Conservation (phyloP, 2,329 filamentous ascomycete species). For the Calonectria crousiana region DNA sequence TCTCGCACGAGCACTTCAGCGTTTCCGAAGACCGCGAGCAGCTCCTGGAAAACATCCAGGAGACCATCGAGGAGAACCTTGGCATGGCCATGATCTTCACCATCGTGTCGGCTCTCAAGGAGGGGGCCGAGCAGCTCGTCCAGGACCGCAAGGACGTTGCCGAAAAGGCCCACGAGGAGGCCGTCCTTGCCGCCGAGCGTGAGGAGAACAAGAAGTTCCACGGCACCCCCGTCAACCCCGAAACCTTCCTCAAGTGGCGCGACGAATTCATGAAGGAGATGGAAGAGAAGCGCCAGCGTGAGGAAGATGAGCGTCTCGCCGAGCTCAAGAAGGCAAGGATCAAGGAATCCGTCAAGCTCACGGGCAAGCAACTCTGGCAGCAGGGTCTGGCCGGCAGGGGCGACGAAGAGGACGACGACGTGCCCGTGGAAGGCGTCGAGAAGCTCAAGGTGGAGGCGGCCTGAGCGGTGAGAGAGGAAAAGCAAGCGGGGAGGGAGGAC, state of each 20-base stretch:
- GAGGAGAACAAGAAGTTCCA: slow-evolving; percentile 98
- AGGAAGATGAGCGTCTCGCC: slow-evolving; percentile 83
- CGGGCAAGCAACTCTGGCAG: slow-evolving; percentile 84
- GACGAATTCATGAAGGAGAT: slow-evolving; percentile 83
- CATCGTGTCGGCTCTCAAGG: slow-evolving; percentile 87
- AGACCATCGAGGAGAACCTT: slow-evolving; percentile 89
- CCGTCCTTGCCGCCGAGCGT: slow-evolving; percentile 73
- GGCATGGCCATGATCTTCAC: slow-evolving; percentile 99
- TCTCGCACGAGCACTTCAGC: slow-evolving; percentile 79
- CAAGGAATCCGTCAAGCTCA: slow-evolving; percentile 80
- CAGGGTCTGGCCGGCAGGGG: slow-evolving; percentile 75
- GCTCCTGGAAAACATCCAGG: slow-evolving; percentile 78
- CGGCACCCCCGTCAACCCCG: slow-evolving; percentile 87
- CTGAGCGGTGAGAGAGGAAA: slow-evolving; percentile 21
- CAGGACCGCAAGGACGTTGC: slow-evolving; percentile 76
- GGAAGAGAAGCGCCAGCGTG: slow-evolving; percentile 75
- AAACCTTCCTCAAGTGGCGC: slow-evolving; percentile 88
- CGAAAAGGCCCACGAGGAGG: slow-evolving; percentile 69
- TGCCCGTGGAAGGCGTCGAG: slow-evolving; percentile 72
- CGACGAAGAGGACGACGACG: slow-evolving; percentile 76
- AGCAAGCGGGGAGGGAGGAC: background rate
- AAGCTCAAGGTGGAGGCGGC: slow-evolving; percentile 77
- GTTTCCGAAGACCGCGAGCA: slow-evolving; percentile 82
- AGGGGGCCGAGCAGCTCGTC: slow-evolving; percentile 89
- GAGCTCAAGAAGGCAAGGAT: slow-evolving; percentile 84